Evolutionary conservation across 768 basidiomycete species (phyloP).

Genomic region (Naganishia randhawae): DNA sequence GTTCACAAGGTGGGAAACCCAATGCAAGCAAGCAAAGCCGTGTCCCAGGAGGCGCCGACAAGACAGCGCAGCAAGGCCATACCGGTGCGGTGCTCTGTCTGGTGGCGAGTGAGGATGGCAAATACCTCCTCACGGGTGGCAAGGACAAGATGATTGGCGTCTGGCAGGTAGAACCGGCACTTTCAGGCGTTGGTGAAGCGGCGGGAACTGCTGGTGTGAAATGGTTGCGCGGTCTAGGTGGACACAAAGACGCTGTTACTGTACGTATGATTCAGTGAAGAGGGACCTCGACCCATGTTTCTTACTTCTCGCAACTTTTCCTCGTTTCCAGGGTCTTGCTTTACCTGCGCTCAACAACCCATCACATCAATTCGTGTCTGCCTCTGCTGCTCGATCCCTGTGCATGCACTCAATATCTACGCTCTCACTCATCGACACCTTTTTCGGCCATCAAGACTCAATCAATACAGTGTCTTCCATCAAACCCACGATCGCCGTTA

Average conservation of each 20-base stretch:
- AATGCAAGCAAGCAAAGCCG: constrained; percentile 7
- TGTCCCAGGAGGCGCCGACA: constrained; percentile 32
- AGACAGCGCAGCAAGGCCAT: constrained; percentile 56
- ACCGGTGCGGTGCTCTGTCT: constrained; percentile 78
- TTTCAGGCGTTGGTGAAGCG: not conserved
- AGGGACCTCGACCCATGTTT: constrained; percentile 31
- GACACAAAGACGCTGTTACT: constrained; percentile 67
- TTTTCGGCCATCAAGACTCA: constrained; percentile 94
- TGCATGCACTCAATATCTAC: constrained; percentile 57
- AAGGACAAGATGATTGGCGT: constrained; percentile 75
- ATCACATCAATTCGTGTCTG: constrained; percentile 59
- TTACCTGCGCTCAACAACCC: constrained; percentile 70
- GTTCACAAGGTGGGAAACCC: constrained; percentile 53
- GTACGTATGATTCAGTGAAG: constrained; percentile 60
- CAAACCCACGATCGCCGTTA: constrained; percentile 76
- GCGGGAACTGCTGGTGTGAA: constrained; percentile 57
- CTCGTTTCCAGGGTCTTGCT: constrained; percentile 68
- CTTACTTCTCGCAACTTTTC: constrained; percentile 10
- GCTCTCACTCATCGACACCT: constrained; percentile 89
- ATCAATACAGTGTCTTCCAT: constrained; percentile 74
- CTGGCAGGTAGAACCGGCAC: constrained; percentile 63
- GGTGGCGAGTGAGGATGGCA: constrained; percentile 79
- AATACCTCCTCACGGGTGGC: constrained; percentile 79
- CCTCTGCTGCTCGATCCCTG: constrained; percentile 77
- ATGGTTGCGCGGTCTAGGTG: constrained; percentile 78